Evolutionary conservation across 768 basidiomycete genomes (phyloP).

Genomic region (Tylopilus plumbeoviolaceoides): DNA sequence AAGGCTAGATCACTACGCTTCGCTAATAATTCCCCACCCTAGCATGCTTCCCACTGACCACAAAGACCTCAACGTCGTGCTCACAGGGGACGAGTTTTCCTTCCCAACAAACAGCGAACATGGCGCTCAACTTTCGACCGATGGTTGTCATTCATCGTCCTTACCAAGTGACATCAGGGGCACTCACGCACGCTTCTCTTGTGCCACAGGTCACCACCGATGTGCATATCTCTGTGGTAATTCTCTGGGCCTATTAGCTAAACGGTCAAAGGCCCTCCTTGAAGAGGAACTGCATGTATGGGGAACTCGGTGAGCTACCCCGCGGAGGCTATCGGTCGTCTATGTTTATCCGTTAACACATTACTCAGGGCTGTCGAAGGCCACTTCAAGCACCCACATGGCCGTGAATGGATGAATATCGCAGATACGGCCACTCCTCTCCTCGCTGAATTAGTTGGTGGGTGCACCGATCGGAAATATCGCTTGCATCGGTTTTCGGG

Average conservation of each 20-base stretch:
- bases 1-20: slow-evolving; percentile 11
- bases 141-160: slow-evolving; percentile 33
- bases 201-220: slow-evolving; percentile 39
- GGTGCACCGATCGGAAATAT: slow-evolving; percentile 25
- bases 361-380: slow-evolving; percentile 72
- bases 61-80: slow-evolving; percentile 24
- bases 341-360: slow-evolving; percentile 6
- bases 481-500: slow-evolving; percentile 4
- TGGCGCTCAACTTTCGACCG: slow-evolving; percentile 37
- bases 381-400: slow-evolving; percentile 86
- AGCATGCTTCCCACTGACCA: slow-evolving; percentile 15
- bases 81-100: slow-evolving; percentile 51
- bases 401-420: slow-evolving; percentile 78
- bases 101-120: slow-evolving; percentile 53
- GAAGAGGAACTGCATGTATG: slow-evolving; percentile 83
- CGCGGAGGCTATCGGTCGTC: slow-evolving; percentile 10
- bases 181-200: slow-evolving; percentile 14
- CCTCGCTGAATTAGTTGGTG: slow-evolving; percentile 81
- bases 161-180: background rate
- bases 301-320: slow-evolving; percentile 55
- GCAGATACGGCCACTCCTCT: slow-evolving; percentile 67
- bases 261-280: slow-evolving; percentile 65
- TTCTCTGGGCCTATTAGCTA: slow-evolving; percentile 82
- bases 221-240: slow-evolving; percentile 94
- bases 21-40: background rate